Percentiles rank a stretch among this genome's conserved stretches.
Conservation (phyloP, 2,329 filamentous ascomycete genomes). For the Monilinia laxa region DNA sequence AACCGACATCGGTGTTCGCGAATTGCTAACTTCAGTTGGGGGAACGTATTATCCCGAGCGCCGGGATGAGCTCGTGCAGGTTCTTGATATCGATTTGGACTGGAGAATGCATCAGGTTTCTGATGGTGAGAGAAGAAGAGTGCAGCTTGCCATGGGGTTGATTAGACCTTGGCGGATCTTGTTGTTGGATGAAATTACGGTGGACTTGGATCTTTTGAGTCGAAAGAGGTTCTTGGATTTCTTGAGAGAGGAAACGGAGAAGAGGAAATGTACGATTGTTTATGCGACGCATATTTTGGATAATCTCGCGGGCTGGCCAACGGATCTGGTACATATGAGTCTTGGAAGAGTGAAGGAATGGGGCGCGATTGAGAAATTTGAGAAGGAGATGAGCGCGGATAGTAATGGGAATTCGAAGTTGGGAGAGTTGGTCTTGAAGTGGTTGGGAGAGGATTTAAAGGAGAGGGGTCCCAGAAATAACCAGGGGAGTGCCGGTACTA, state of each 20-base stretch:
- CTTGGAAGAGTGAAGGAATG: slow-evolving; percentile 84
- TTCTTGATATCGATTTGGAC: slow-evolving; percentile 85
- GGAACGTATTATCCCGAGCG: slow-evolving; percentile 79
- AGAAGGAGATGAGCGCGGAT: slow-evolving; percentile 51
- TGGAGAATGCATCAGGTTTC: slow-evolving; percentile 98
- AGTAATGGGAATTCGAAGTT: slow-evolving; percentile 74
- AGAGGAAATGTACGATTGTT: slow-evolving; percentile 81
- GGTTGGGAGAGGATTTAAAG: slow-evolving; percentile 78
- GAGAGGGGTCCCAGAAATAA: slow-evolving; percentile 71
- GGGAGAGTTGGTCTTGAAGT: slow-evolving; percentile 82
- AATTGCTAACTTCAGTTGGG: slow-evolving; percentile 81
- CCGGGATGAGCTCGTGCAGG: slow-evolving; percentile 79
- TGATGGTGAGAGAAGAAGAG: slow-evolving; percentile 85
- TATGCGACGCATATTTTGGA: slow-evolving; percentile 98
- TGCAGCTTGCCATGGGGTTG: slow-evolving; percentile 95
- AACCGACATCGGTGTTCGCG: slow-evolving; percentile 87
- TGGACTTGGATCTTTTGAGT: slow-evolving; percentile 87
- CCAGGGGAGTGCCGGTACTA: slow-evolving; percentile 45
- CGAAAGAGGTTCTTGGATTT: slow-evolving; percentile 83
- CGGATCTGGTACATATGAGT: slow-evolving; percentile 94
- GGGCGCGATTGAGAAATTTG: slow-evolving; percentile 71
- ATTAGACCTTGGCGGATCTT: slow-evolving; percentile 88
- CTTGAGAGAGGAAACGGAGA: slow-evolving; percentile 82
- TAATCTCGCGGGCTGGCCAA: slow-evolving; percentile 92
- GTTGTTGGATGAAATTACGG: slow-evolving; percentile 93